Percentiles rank a stretch among this genome's conserved stretches.
phyloP scores from a whole-genome alignment of 2,329 filamentous ascomycete species.

The Claviceps pazoutovae region DNA sequence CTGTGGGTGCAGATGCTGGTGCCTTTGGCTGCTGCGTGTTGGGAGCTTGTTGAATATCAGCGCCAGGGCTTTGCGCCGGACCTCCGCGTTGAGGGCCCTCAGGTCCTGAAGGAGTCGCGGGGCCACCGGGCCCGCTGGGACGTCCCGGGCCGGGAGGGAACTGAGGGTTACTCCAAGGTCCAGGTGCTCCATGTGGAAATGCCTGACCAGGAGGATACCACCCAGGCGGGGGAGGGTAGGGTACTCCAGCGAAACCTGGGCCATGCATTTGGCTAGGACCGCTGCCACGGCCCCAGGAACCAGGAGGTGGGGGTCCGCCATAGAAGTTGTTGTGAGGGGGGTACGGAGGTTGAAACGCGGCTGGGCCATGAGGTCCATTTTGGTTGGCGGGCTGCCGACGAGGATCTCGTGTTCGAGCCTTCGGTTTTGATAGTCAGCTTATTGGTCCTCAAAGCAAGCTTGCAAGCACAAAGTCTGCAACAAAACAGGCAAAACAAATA shows the following conservation, averaged over 20 bases:
- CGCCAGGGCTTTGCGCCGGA: conserved; percentile 22
- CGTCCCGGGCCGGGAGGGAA: conserved; percentile 41
- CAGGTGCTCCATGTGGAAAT: conserved; percentile 44
- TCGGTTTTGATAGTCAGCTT: conserved; percentile 12
- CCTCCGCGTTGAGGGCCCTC: conserved; percentile 42
- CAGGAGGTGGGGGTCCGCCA: conserved; percentile 35
- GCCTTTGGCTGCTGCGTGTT: conserved; percentile 34
- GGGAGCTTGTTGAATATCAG: conserved; percentile 33
- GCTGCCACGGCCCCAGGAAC: conserved; percentile 39
- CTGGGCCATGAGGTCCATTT: conserved; percentile 17
- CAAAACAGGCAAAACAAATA: conserved; percentile 7
- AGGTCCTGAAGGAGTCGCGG: conserved; percentile 43
- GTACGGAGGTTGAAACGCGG: conserved; percentile 30
- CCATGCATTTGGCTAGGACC: conserved; percentile 43
- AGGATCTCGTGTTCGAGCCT: conserved; percentile 27
- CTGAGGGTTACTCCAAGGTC: conserved; percentile 41
- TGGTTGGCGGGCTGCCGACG: conserved; percentile 17
- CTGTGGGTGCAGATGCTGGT: conserved; percentile 31
- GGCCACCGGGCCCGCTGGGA: conserved; percentile 17
- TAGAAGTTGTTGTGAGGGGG: conserved; percentile 31
- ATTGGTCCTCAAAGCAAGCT: background rate
- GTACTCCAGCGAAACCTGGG: conserved; percentile 54
- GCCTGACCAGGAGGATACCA: conserved; percentile 71
- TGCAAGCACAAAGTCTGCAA: background rate
- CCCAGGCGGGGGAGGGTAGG: conserved; percentile 61